phyloP scores from a whole-genome alignment of 2,329 filamentous ascomycete species.

The Neofusicoccum sp. region DNA sequence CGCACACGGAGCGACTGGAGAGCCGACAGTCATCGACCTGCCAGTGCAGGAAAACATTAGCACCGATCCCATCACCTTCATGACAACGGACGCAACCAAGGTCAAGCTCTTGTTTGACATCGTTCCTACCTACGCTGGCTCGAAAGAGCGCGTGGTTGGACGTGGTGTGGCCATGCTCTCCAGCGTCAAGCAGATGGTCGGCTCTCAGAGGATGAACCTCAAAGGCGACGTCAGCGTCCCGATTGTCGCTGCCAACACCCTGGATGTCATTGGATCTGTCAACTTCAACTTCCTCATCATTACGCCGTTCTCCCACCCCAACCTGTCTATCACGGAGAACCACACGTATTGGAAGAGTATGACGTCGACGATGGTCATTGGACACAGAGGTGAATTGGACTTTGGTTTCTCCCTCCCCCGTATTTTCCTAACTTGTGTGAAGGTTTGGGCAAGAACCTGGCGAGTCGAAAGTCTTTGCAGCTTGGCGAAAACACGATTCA shows the following conservation, averaged over 20 bases:
- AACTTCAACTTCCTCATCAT: constrained; percentile 97
- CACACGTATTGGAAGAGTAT: constrained; percentile 97
- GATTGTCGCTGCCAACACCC: constrained; percentile 74
- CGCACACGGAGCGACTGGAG: constrained; percentile 78
- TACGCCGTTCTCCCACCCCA: constrained; percentile 89
- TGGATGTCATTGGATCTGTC: constrained; percentile 90
- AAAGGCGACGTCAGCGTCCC: constrained; percentile 92
- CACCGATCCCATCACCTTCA: constrained; percentile 91
- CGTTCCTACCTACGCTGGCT: constrained; percentile 88
- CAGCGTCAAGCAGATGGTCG: constrained; percentile 77
- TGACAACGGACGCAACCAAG: constrained; percentile 70
- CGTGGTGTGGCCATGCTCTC: constrained; percentile 86
- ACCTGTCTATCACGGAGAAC: constrained; percentile 85
- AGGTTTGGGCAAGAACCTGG: constrained; percentile 86
- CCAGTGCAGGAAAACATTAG: constrained; percentile 91
- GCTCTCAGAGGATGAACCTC: constrained; percentile 82
- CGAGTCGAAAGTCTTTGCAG: constrained; percentile 81
- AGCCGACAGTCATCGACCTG: constrained; percentile 85
- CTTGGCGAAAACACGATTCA: constrained; percentile 93
- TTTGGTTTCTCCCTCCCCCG: constrained; percentile 14
- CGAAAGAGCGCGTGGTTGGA: constrained; percentile 77
- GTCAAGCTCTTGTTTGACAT: constrained; percentile 94
- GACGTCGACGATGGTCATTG: constrained; percentile 79
- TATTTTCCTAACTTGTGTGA: constrained; percentile 46
- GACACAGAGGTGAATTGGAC: constrained; percentile 53